A percentile compares a stretch with the other conserved stretches of the same genome.
Evolutionary conservation across 495 filamentous ascomycete species (phyloP).

Genomic region (Aspergillus bertholletiae): DNA sequence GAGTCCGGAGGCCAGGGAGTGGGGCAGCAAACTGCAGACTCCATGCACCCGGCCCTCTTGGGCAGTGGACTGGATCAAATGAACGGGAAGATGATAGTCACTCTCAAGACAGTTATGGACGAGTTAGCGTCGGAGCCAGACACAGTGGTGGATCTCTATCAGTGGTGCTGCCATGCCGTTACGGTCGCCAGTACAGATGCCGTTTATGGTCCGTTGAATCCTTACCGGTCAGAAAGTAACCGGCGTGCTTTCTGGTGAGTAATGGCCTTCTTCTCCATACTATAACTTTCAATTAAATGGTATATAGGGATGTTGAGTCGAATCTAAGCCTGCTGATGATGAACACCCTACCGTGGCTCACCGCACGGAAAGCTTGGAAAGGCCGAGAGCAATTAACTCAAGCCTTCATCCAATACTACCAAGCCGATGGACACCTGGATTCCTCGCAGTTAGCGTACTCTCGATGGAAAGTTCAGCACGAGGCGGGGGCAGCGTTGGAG

Average conservation of each 20-base stretch:
- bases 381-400: constrained; percentile 30
- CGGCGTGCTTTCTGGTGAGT: constrained; percentile 44
- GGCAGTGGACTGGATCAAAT: constrained; percentile 25
- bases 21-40: constrained; percentile 11
- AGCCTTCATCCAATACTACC: constrained; percentile 42
- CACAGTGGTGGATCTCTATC: constrained; percentile 21
- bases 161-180: constrained; percentile 41
- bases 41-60: constrained; percentile 23
- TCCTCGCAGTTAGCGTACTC: constrained; percentile 29
- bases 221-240: constrained; percentile 36
- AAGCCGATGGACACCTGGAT: constrained; percentile 24
- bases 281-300: background rate
- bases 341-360: constrained; percentile 34
- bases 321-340: constrained; percentile 32
- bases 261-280: background rate
- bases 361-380: constrained; percentile 35
- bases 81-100: constrained; percentile 23
- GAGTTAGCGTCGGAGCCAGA: constrained; percentile 2
- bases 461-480: constrained; percentile 27
- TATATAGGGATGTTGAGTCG: constrained; percentile 39
- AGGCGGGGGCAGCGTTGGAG: constrained; percentile 28
- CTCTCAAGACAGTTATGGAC: constrained; percentile 16
- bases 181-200: constrained; percentile 46
- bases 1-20: constrained; percentile 19
- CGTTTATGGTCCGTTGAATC: constrained; percentile 49